Evolutionary conservation across 495 filamentous ascomycete genomes (phyloP).

Genomic region (Ramalina peruviana): DNA sequence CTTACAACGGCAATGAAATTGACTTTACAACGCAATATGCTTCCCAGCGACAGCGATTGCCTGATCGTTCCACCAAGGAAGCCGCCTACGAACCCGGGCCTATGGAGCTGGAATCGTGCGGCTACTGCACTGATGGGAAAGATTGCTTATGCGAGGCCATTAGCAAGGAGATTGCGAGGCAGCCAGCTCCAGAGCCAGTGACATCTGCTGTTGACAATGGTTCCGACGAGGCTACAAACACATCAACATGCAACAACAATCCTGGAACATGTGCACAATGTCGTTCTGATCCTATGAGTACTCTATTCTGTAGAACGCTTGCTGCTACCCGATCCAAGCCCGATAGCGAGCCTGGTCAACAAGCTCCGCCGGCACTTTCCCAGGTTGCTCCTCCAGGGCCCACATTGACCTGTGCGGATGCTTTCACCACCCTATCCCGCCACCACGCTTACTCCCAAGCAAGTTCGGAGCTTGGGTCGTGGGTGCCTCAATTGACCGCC

Average conservation of each 20-base stretch:
- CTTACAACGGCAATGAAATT: conserved; percentile 50
- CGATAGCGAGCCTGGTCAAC: conserved; percentile 6
- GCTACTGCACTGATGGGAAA: conserved; percentile 77
- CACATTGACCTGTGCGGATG: conserved; percentile 55
- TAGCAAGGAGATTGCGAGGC: conserved; percentile 41
- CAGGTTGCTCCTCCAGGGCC: conserved; percentile 20
- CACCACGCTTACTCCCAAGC: conserved; percentile 70
- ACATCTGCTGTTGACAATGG: not conserved
- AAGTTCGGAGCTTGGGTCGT: conserved; percentile 56
- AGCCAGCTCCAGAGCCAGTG: conserved; percentile 24
- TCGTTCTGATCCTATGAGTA: conserved; percentile 59
- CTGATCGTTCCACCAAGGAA: conserved; percentile 23
- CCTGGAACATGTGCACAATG: conserved; percentile 76
- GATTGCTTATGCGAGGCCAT: conserved; percentile 76
- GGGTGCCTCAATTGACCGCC: conserved; percentile 61
- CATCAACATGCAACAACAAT: conserved; percentile 46
- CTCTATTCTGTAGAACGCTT: conserved; percentile 74
- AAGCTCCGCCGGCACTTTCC: conserved; percentile 15
- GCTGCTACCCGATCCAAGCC: conserved; percentile 45
- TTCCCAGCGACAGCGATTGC: conserved; percentile 23
- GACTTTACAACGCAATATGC: conserved; percentile 60
- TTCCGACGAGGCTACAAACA: too few species aligned
- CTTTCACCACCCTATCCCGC: conserved; percentile 67
- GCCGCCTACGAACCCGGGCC: conserved; percentile 12
- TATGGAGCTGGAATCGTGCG: conserved; percentile 51